Evolutionary conservation across 2,329 filamentous ascomycete genomes (phyloP).

Genomic region (Rutstroemia sp.): DNA sequence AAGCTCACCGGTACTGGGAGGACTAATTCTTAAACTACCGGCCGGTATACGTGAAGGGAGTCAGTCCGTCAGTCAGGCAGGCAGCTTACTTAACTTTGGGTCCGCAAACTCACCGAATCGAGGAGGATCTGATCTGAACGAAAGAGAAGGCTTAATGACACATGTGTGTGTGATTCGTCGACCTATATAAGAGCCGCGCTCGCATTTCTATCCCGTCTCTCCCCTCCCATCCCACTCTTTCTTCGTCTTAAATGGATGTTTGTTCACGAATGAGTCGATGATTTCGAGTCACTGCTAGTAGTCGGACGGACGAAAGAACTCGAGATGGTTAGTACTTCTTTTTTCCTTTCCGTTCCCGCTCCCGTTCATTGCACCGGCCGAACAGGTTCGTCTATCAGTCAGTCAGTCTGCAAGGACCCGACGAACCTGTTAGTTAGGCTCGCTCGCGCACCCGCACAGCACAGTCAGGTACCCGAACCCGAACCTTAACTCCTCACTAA

Average conservation of each 20-base stretch:
- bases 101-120: no score
- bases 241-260: background rate
- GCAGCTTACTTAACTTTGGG: background rate
- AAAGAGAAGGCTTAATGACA: conserved; percentile 1
- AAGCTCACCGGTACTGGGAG: no score
- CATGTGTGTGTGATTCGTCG: background rate
- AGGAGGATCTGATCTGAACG: no score
- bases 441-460: no score
- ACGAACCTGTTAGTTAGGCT: background rate
- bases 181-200: no score
- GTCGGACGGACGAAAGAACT: background rate
- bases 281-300: background rate
- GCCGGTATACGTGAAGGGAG: background rate
- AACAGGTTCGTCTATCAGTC: background rate
- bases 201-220: no score
- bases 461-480: background rate
- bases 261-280: background rate
- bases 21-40: no score
- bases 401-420: background rate
- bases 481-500: background rate
- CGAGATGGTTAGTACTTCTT: conserved; percentile 6
- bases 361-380: background rate
- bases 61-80: conserved; percentile 5
- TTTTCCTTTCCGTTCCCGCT: background rate
- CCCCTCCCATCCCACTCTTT: background rate